Conservation (phyloP, 2,329 filamentous ascomycete genomes). For the Rhytidhysteron rufulum region DNA sequence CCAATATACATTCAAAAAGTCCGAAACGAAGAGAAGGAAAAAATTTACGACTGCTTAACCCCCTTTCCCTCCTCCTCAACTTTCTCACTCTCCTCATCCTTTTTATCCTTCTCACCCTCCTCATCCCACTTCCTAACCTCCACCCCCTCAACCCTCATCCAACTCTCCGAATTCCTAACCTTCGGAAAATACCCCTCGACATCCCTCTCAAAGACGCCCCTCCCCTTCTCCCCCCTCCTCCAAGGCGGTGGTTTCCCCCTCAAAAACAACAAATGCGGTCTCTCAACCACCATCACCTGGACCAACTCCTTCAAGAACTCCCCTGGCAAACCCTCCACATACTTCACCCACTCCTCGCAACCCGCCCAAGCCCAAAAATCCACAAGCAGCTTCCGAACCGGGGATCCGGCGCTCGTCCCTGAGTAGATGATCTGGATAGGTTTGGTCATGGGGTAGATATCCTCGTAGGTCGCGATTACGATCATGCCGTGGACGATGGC, state of each 20-base stretch:
- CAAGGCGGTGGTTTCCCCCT: too few species aligned
- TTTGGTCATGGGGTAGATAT: not conserved
- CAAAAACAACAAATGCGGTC: not conserved
- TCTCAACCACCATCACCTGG: too few species aligned
- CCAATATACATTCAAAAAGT: too few species aligned
- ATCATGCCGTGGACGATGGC: slow-evolving; percentile 14
- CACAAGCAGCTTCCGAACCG: not conserved
- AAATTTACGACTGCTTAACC: too few species aligned
- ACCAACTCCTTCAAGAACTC: not conserved
- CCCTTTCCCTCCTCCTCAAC: too few species aligned
- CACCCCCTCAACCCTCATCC: too few species aligned
- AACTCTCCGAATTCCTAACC: not conserved
- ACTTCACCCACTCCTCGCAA: not conserved
- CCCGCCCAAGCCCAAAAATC: slow-evolving; percentile 1
- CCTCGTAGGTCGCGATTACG: not conserved
- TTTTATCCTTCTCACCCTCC: too few species aligned
- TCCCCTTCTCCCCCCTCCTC: too few species aligned
- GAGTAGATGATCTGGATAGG: not conserved
- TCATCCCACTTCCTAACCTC: too few species aligned
- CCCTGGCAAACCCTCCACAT: not conserved
- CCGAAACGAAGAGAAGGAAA: too few species aligned
- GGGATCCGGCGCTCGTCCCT: not conserved
- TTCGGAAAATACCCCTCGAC: not conserved
- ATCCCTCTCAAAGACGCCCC: not conserved
- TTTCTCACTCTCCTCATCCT: too few species aligned